Conservation (phyloP, 2,329 filamentous ascomycete genomes). For the Ustulina deusta region DNA sequence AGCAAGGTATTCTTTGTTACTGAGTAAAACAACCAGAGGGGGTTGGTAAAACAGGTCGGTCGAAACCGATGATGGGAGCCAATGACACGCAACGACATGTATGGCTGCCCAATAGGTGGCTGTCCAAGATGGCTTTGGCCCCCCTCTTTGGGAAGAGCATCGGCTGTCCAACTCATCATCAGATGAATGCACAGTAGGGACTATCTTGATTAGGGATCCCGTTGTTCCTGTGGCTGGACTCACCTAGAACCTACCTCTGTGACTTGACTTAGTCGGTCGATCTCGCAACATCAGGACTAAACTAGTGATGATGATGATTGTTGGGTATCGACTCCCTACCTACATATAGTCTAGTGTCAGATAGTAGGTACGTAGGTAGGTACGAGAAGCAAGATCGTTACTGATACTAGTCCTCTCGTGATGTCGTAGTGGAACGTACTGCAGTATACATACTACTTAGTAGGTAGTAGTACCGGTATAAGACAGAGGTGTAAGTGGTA, state of each 20-base stretch:
- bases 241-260: background rate
- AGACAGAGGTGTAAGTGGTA: background rate
- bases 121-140: conserved; percentile 24
- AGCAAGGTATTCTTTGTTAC: conserved; percentile 11
- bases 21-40: background rate
- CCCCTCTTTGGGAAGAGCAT: conserved; percentile 16
- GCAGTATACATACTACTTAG: background rate
- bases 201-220: conserved; percentile 26
- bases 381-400: background rate
- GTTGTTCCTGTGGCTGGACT: background rate
- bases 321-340: conserved; percentile 28
- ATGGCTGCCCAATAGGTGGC: conserved; percentile 39
- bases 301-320: conserved; percentile 9
- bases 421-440: conserved; percentile 1
- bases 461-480: no score
- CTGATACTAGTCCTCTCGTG: background rate
- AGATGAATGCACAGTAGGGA: background rate
- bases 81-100: conserved; percentile 27
- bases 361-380: background rate
- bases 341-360: background rate
- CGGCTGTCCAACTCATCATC: conserved; percentile 33
- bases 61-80: conserved; percentile 8
- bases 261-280: background rate
- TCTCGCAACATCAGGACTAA: conserved; percentile 3
- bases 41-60: background rate